Evolutionary conservation across 208 protist genomes (phyloP).

Genomic region (Trichomonas gallinae): DNA sequence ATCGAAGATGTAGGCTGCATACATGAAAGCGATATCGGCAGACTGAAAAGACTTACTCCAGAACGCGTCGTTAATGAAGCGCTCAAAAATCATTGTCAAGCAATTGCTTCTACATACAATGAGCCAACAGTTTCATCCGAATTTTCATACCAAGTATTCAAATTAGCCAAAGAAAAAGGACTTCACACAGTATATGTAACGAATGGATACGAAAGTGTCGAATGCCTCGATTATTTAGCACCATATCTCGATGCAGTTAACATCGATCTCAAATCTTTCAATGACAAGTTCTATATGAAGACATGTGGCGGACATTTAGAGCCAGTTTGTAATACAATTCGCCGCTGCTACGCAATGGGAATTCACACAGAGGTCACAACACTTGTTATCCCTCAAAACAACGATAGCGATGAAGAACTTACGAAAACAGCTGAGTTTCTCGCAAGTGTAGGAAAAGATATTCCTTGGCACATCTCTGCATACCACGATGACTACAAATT

Average conservation of each 20-base stretch:
- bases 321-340: not conserved
- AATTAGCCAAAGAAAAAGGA: not conserved
- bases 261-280: conserved; percentile 5
- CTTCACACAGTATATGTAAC: not conserved
- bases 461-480: not conserved
- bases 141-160: not conserved
- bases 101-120: conserved; percentile 9
- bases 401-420: not conserved
- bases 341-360: not conserved
- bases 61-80: not conserved
- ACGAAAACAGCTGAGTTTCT: not conserved
- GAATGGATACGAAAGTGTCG: conserved; percentile 13
- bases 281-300: not conserved
- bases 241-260: conserved; percentile 3
- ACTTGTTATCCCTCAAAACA: not conserved
- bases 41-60: not conserved
- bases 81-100: not conserved
- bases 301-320: not conserved
- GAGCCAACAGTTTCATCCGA: not conserved
- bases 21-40: not conserved
- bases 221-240: not conserved
- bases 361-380: conserved; percentile 15
- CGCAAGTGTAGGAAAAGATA: not conserved
- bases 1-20: not conserved
- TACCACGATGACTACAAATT: conserved; percentile 20